Evolutionary conservation across 2,329 filamentous ascomycete genomes (phyloP).

Genomic region (Sclerotinia minor): DNA sequence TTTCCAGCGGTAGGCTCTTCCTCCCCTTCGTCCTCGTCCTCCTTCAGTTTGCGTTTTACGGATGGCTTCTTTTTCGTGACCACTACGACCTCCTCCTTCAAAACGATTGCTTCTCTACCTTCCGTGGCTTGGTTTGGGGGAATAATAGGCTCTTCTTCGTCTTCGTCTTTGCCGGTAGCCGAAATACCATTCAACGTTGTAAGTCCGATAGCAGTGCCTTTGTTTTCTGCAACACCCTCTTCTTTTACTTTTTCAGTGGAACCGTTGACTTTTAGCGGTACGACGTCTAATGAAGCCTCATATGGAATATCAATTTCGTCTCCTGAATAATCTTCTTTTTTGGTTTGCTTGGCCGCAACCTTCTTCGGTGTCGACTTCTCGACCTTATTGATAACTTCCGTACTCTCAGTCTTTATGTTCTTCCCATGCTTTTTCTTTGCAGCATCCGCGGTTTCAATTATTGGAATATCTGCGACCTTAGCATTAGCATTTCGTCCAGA

Average conservation of each 20-base stretch:
- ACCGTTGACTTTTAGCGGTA: not conserved
- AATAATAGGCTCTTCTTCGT: not conserved
- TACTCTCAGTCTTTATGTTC: slow-evolving; percentile 28
- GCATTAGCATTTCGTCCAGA: slow-evolving; percentile 31
- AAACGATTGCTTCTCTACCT: not conserved
- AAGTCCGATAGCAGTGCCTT: too few relatives aligned
- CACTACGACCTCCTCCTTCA: not conserved
- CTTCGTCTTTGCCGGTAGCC: not conserved
- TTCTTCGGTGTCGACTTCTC: slow-evolving; percentile 20
- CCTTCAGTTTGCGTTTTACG: slow-evolving; percentile 37
- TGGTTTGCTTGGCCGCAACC: slow-evolving; percentile 1
- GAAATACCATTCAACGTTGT: too few relatives aligned
- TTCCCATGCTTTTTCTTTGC: slow-evolving; percentile 29
- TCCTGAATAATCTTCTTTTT: not conserved
- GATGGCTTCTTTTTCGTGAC: slow-evolving; percentile 29
- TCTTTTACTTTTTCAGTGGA: not conserved
- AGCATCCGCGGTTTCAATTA: slow-evolving; percentile 5
- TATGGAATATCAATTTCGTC: too few relatives aligned
- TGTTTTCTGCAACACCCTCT: not conserved
- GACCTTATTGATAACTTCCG: slow-evolving; percentile 25
- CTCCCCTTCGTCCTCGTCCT: slow-evolving; percentile 31
- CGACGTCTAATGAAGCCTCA: too few relatives aligned
- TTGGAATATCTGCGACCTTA: slow-evolving; percentile 17
- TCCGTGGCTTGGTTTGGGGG: not conserved
- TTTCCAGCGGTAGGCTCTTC: slow-evolving; percentile 25